A percentile compares a stretch with the other conserved stretches of the same genome.
phyloP scores from a whole-genome alignment of 495 filamentous ascomycete genomes.

The Chaetomium cochliodes region DNA sequence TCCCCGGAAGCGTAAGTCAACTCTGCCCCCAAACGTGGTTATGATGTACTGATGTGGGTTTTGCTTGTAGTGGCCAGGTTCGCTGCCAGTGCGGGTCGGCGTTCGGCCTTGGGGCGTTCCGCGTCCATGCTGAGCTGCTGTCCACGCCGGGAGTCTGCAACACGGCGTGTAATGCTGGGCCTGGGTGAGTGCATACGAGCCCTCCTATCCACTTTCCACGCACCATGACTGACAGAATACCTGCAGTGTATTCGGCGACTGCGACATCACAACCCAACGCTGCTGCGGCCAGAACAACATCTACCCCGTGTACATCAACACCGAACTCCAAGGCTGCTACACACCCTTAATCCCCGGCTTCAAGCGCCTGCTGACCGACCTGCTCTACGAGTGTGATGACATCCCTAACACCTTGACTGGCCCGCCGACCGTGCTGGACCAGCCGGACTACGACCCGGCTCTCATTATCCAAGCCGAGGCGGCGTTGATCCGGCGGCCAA shows the following conservation, averaged over 20 bases:
- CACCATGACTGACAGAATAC: neutral
- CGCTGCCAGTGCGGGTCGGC: neutral
- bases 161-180: neutral
- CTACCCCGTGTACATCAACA: slow-evolving; percentile 2
- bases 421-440: neutral
- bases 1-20: neutral
- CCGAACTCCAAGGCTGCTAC: neutral
- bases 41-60: neutral
- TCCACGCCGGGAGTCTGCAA: neutral
- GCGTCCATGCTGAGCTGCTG: neutral
- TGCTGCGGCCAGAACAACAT: slow-evolving; percentile 4
- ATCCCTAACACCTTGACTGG: neutral
- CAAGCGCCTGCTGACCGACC: neutral
- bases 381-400: neutral
- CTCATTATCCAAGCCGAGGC: neutral
- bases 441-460: neutral
- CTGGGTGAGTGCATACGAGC: neutral
- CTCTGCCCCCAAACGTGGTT: neutral
- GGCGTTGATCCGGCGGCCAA: slow-evolving; percentile 7
- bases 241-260: neutral
- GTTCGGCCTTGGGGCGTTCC: neutral
- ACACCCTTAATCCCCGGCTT: neutral
- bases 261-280: neutral
- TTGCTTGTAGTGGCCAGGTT: neutral
- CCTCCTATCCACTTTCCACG: neutral